Evolutionary conservation across 1,139 yeast genomes (phyloP), one percentile per base, ranked within the genome.

Genomic region (Lodderomyces margitis): DNA sequence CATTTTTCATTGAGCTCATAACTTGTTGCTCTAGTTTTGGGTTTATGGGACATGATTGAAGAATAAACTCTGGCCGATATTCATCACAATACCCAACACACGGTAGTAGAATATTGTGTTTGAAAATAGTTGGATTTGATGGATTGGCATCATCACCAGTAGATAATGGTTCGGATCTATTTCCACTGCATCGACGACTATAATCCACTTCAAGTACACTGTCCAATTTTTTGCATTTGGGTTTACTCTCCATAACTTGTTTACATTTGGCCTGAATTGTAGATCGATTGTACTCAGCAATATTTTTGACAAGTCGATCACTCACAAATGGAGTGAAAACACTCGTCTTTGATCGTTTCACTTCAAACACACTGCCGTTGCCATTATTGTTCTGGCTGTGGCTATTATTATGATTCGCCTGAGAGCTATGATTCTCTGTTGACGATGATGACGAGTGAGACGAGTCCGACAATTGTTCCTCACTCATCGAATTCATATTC

Each of bases 21-120:
- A 81, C 69, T 41, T 70, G 76, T n/a, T 68, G 62, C 47, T 80
- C 85, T 9, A 80, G 58, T 45, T 78, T 78, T 7, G 75, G 69
- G 32, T 69, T 65, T 11, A 71, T 56, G 2, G 80, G 76, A 51
- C 81, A 75, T 21, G 79, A 67, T 59, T 74, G 76, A 16, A 76
- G 50, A 4, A 64, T 59, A 50, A 72, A 78, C 49, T 77, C 82
- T 0, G 81, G 78, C 39, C 80, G 58, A 50, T 66, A 78, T 46
- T 75, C 78, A 32, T 76, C 79, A 4, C 71, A 59, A 48, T 71
- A 78, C 5, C 81, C 81, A 4, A 72, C 74, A 42, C 63, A 57
- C 0, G 79, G 70, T 8, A 67, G 59, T 32, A 74, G 52, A n/a
- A 54, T 50, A 37, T 51, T 54, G 38, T 50, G 55, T 23, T 55